Conservation (phyloP, 1,284 basidiomycete genomes). For the Anthracocystis panici-leucophaei region DNA sequence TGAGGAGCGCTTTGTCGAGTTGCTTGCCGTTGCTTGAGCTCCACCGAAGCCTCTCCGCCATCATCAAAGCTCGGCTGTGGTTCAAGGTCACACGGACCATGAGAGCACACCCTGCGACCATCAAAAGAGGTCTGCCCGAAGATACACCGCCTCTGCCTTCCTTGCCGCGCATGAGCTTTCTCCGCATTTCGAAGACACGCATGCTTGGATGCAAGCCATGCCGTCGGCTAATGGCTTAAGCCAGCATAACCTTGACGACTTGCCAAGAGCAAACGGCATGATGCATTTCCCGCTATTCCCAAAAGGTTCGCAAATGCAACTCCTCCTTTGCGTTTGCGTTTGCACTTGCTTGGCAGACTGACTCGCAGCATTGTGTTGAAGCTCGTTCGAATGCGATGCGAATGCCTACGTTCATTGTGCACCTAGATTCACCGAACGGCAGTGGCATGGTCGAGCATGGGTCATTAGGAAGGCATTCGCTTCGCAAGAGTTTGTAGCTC, state of each 20-base stretch:
- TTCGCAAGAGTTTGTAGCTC: no score
- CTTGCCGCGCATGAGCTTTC: constrained; percentile 7
- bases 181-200: no score
- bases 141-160: constrained; percentile 24
- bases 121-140: constrained; percentile 14
- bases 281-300: background rate
- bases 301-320: background rate
- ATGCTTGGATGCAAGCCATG: constrained; percentile 6
- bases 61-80: constrained; percentile 1
- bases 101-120: background rate
- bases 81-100: background rate
- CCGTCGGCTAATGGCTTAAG: constrained; percentile 5
- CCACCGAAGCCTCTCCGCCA: constrained; percentile 4
- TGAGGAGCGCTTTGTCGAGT: background rate
- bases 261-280: constrained; percentile 2
- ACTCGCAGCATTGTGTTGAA: no score
- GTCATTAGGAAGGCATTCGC: no score
- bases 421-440: no score
- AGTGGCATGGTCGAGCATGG: no score
- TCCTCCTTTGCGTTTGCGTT: no score
- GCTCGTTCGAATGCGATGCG: no score
- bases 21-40: background rate
- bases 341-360: no score
- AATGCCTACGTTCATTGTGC: no score
- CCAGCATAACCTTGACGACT: background rate